phyloP scores from a whole-genome alignment of 495 filamentous ascomycete species.

The Acidomyces sp. region DNA sequence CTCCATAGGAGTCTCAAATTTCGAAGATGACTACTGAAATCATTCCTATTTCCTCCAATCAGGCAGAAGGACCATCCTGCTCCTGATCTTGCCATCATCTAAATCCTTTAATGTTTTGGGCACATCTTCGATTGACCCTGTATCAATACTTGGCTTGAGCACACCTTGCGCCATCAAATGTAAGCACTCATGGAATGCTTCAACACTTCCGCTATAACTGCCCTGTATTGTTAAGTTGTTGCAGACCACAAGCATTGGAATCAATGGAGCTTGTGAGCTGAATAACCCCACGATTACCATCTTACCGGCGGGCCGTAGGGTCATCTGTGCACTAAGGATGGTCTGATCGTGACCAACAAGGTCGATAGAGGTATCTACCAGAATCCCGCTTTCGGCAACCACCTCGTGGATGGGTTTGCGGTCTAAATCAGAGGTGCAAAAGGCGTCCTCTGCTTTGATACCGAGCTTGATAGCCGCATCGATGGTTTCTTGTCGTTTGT shows the following conservation, averaged over 20 bases:
- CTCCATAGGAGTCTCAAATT: too few species aligned
- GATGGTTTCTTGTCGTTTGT: conserved; percentile 3
- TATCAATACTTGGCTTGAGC: conserved; percentile 5
- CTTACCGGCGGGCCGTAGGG: conserved; percentile 2
- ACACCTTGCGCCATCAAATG: conserved; percentile 8
- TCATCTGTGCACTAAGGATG: conserved; percentile 3
- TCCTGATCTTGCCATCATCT: conserved; percentile 12
- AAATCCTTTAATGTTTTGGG: conserved; percentile 5
- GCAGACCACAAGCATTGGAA: conserved; percentile 2
- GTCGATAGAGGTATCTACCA: conserved; percentile 7
- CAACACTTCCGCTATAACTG: conserved; percentile 1
- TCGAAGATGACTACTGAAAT: too few species aligned
- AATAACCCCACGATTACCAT: conserved; percentile 5
- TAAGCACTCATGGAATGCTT: conserved; percentile 2
- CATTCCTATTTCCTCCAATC: conserved; percentile 11
- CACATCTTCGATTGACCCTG: conserved; percentile 1
- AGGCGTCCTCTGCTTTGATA: conserved; percentile 2
- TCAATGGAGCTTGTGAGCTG: not conserved
- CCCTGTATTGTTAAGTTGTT: conserved; percentile 4
- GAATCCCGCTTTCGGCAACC: conserved; percentile 4
- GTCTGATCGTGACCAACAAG: conserved; percentile 4
- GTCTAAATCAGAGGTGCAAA: conserved; percentile 2
- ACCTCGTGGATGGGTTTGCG: conserved; percentile 2
- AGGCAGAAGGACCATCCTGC: conserved; percentile 10
- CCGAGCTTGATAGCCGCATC: conserved; percentile 8